A percentile compares a stretch with the other conserved stretches of the same genome.
phyloP scores from a whole-genome alignment of 1,284 basidiomycete species.

The Boletus albobrunnescens region DNA sequence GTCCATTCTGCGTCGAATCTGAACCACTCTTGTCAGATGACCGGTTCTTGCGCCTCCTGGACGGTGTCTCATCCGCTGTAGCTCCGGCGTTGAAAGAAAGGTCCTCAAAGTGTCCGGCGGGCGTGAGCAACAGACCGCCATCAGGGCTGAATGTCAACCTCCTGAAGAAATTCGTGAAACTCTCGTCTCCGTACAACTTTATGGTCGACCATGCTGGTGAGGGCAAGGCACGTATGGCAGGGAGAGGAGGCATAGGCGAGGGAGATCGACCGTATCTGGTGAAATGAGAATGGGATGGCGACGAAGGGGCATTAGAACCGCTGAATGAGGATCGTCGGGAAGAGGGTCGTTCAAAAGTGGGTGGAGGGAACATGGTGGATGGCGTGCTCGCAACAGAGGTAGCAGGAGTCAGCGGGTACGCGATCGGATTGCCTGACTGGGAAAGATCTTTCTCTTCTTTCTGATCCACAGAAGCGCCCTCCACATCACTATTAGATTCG shows the following conservation, averaged over 20 bases:
- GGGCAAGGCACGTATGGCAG: slow-evolving; percentile 72
- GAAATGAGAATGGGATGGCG: slow-evolving; percentile 49
- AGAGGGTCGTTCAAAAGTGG: slow-evolving; percentile 58
- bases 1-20: slow-evolving; percentile 18
- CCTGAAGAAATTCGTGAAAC: slow-evolving; percentile 93
- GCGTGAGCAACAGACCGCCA: slow-evolving; percentile 88
- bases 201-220: slow-evolving; percentile 50
- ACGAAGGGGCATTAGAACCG: slow-evolving; percentile 71
- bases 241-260: slow-evolving; percentile 86
- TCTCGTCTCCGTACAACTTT: slow-evolving; percentile 91
- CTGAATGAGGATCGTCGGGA: slow-evolving; percentile 89
- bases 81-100: slow-evolving; percentile 49
- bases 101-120: slow-evolving; percentile 95
- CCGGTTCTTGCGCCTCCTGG: slow-evolving; percentile 53
- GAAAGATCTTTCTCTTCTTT: slow-evolving; percentile 32
- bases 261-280: slow-evolving; percentile 77
- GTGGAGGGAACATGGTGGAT: slow-evolving; percentile 71
- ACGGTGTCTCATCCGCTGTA: slow-evolving; percentile 42
- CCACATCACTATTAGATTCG: slow-evolving; percentile 74
- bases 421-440: slow-evolving; percentile 33
- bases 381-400: slow-evolving; percentile 56
- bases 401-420: slow-evolving; percentile 56
- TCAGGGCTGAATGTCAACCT: slow-evolving; percentile 93
- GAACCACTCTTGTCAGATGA: slow-evolving; percentile 39
- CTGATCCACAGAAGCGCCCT: slow-evolving; percentile 56